phyloP scores from a whole-genome alignment of 106 monocot genomes.

The Triglochin maritima region DNA sequence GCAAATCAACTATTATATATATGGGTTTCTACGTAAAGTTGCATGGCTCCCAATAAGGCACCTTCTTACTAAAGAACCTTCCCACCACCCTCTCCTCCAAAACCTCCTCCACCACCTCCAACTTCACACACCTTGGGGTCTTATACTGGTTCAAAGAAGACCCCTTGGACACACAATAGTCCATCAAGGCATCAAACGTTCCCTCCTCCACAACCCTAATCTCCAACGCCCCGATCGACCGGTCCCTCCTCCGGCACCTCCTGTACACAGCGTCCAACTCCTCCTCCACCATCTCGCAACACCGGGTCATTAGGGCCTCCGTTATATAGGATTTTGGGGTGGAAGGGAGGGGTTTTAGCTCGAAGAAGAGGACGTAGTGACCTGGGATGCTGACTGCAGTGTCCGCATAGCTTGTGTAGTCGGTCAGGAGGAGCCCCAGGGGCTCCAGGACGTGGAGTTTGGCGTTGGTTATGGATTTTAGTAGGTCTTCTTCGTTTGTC shows the following conservation, averaged over 20 bases:
- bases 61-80: slow-evolving; percentile 39
- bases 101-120: slow-evolving; percentile 33
- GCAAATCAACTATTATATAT: no score
- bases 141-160: slow-evolving; percentile 90
- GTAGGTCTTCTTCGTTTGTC: slow-evolving; percentile 75
- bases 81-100: slow-evolving; percentile 45
- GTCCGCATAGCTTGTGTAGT: slow-evolving; percentile 64
- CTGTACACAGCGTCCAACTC: slow-evolving; percentile 51
- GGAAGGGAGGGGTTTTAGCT: slow-evolving; percentile 15
- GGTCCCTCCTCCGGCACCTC: slow-evolving; percentile 55
- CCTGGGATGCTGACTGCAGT: slow-evolving; percentile 50
- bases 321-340: no score
- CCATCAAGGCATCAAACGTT: slow-evolving; percentile 67
- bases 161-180: slow-evolving; percentile 52
- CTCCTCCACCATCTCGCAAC: slow-evolving; percentile 44
- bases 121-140: slow-evolving; percentile 62
- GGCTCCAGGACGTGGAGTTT: slow-evolving; percentile 37
- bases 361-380: slow-evolving; percentile 85
- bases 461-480: slow-evolving; percentile 34
- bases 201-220: slow-evolving; percentile 46
- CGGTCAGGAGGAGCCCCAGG: slow-evolving; percentile 41
- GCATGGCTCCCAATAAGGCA: slow-evolving; percentile 39
- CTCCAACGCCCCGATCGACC: slow-evolving; percentile 63
- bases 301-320: not conserved
- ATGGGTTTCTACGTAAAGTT: not conserved